Base-by-base conservation (phyloP, 768 basidiomycete species). In the Kwoniella bestiolae region DNA sequence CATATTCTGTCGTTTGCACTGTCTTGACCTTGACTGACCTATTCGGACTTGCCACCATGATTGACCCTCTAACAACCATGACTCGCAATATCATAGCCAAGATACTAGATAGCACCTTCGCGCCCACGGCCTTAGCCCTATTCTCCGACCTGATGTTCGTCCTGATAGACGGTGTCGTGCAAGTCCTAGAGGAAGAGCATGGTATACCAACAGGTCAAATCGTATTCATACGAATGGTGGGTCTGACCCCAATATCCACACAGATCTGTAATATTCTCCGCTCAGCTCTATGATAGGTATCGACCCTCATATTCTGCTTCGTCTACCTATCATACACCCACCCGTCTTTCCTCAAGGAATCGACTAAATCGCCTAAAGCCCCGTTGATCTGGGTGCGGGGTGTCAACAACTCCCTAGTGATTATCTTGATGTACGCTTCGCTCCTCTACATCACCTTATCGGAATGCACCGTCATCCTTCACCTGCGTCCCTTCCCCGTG, bases 131-230 rank as follows among this genome's bases (percentile, higher is more conserved):
- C 9, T 29, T 51, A 7, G 49, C 34, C 14, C 21, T 35, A 45
- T 45, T 61, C 31, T 21, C 60, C 9, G 60, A 52, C 49, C 25
- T 46, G 28, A 29, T 67, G 66, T 72, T 72, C 45, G 73, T 67
- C 12, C 61, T 71, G 0, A 69, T 69, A 16, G 63, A 65, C n/a
- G 68, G 64, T 8, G 26, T 35, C 5, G 44, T 56, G 12, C 60
- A 58, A 14, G 45, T 46, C 23, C 52, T 65, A 29, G 62, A 47
- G 46, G 45, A 49, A 16, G 45, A n/a, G 21, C 60, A 61, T 32
- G 60, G 49, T 3, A 18, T 61, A 46, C 21, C 60, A 2, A 47
- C 35, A 9, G 60, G 32, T 28, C 58, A 60, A 31, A 61, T 49
- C 18, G n/a, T 61, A 29, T 38, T 61, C 9, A 50, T 61, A 47